These are phyloP conservation scores for Nothophoma quercina DNA, from an alignment of 2,329 filamentous ascomycete species.

Conservation along the genomic window DNA sequence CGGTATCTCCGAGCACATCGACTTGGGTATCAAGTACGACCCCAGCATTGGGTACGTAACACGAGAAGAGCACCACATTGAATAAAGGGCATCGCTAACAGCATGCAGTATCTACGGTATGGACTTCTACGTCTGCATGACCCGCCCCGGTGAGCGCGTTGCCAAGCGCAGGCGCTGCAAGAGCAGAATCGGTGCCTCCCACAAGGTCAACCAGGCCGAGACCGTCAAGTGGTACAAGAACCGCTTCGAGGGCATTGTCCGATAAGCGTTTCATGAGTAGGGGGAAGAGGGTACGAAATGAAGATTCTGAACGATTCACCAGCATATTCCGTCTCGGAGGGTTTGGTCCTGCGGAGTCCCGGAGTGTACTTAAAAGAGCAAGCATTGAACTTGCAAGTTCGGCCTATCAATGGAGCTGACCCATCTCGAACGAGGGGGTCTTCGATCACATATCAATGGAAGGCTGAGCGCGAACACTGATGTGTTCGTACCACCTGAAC, in stretches of 20 bases:
- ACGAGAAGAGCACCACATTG: background rate
- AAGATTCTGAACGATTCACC: constrained; percentile 45
- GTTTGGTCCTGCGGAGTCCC: constrained; percentile 48
- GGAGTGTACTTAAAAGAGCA: constrained; percentile 53
- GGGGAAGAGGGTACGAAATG: constrained; percentile 36
- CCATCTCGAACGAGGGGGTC: constrained; percentile 46
- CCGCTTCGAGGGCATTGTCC: constrained; percentile 98
- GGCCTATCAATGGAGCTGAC: constrained; percentile 57
- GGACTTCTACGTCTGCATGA: constrained; percentile 99
- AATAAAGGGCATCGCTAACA: constrained; percentile 29
- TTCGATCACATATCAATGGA: constrained; percentile 61
- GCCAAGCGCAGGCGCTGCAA: constrained; percentile 92
- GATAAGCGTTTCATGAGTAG: constrained; percentile 69
- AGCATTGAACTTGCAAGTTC: constrained; percentile 47
- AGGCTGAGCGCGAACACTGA: no score
- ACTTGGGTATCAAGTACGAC: constrained; percentile 90
- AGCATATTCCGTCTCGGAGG: constrained; percentile 50
- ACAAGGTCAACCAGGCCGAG: constrained; percentile 94
- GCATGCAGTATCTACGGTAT: constrained; percentile 66
- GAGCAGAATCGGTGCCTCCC: constrained; percentile 82
- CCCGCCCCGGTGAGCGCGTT: constrained; percentile 97
- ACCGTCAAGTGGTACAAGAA: constrained; percentile 98
- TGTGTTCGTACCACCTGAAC: no score
- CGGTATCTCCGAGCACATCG: constrained; percentile 99
- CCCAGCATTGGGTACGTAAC: constrained; percentile 50